A percentile compares a stretch with the other conserved stretches of the same genome.
These are phyloP conservation scores for Metrosideros polymorpha DNA, from an alignment of 441 rosid genomes.

Conservation along the genomic window DNA sequence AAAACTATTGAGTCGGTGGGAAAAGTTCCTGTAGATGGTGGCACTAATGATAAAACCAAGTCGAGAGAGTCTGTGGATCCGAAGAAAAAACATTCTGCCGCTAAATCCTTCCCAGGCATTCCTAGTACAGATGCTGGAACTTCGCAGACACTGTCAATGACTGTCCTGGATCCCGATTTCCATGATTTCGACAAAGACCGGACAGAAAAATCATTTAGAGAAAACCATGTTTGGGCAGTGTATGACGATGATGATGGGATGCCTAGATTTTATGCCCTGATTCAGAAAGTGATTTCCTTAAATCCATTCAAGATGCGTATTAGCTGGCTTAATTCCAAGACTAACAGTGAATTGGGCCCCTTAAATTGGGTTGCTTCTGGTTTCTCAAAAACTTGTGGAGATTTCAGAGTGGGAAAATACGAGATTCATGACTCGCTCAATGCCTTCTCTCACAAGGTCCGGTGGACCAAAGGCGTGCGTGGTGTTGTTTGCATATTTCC, in stretches of 20 bases:
- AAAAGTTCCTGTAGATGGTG: slow-evolving; percentile 16
- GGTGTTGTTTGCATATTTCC: slow-evolving; percentile 72
- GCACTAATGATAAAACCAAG: slow-evolving; percentile 8
- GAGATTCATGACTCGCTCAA: slow-evolving; percentile 47
- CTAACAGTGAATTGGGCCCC: slow-evolving; percentile 50
- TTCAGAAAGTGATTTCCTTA: slow-evolving; percentile 62
- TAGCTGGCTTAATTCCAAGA: slow-evolving; percentile 88
- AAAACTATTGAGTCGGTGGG: slow-evolving; percentile 19
- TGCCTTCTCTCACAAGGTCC: slow-evolving; percentile 75
- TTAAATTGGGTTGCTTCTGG: slow-evolving; percentile 82
- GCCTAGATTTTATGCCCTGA: slow-evolving; percentile 91
- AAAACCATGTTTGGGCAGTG: slow-evolving; percentile 88
- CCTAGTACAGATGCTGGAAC: slow-evolving; percentile 18
- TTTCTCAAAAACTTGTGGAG: slow-evolving; percentile 83
- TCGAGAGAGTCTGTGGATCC: slow-evolving; percentile 1
- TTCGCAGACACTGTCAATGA: slow-evolving; percentile 25
- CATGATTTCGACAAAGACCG: slow-evolving; percentile 74
- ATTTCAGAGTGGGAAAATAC: slow-evolving; percentile 57
- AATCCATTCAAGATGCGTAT: slow-evolving; percentile 76
- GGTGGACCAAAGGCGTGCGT: slow-evolving; percentile 59
- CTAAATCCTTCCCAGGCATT: slow-evolving; percentile 11
- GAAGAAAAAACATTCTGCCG: neutral
- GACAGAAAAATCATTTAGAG: slow-evolving; percentile 59
- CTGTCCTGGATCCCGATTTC: slow-evolving; percentile 72
- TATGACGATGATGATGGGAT: slow-evolving; percentile 86